These are phyloP conservation scores for Trichoderma harzianum DNA, from an alignment of 2,329 filamentous ascomycete species.

Conservation along the genomic window DNA sequence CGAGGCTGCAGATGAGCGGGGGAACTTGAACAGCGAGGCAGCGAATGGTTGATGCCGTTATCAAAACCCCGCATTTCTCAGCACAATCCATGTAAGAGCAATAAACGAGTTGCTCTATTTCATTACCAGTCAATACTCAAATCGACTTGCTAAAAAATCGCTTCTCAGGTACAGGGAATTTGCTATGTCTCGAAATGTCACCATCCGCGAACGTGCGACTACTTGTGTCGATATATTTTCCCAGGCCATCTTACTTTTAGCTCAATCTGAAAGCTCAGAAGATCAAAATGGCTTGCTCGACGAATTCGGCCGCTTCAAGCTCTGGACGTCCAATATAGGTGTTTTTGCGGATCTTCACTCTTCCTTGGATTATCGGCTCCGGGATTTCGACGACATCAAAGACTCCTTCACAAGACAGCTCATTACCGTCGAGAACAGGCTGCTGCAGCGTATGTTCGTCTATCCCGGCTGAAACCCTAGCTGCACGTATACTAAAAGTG, in stretches of 20 bases:
- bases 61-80: not conserved
- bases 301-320: not conserved
- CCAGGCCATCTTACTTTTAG: not conserved
- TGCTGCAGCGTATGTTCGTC: not conserved
- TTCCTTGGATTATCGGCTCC: not conserved
- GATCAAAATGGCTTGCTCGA: not conserved
- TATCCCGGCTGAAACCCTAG: accelerated
- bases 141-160: not conserved
- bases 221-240: not conserved
- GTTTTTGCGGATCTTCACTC: not conserved
- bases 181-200: not conserved
- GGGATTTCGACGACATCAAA: not conserved
- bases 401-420: not conserved
- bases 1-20: not conserved
- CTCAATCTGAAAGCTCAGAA: not conserved
- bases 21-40: not conserved
- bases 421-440: not conserved
- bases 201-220: not conserved
- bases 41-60: not conserved
- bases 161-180: not conserved
- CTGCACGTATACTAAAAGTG: not conserved
- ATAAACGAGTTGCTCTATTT: not conserved
- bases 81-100: not conserved
- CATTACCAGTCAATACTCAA: not conserved
- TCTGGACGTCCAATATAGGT: not conserved